A percentile compares a stretch with the other conserved stretches of the same genome.
Evolutionary conservation across 495 filamentous ascomycete genomes (phyloP).

Genomic region (Aspergillus asperescens): DNA sequence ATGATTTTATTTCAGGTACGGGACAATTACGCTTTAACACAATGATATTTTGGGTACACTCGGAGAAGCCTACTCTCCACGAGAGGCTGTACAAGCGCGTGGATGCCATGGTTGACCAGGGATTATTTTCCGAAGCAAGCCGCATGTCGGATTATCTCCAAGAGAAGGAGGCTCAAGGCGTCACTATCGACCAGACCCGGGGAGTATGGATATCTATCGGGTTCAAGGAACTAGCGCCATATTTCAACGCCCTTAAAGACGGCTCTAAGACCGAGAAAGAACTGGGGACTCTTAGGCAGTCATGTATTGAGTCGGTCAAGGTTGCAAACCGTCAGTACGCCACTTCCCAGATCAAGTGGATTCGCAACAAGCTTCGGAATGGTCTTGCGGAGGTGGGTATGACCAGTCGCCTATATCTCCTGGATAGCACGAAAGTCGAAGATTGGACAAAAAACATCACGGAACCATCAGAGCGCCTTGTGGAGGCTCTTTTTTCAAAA

Average conservation of each 20-base stretch:
- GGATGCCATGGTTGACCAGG: constrained; percentile 71
- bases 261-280: constrained; percentile 32
- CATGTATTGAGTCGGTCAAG: constrained; percentile 58
- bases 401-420: constrained; percentile 57
- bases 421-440: constrained; percentile 64
- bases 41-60: constrained; percentile 85
- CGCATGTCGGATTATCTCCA: constrained; percentile 53
- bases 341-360: constrained; percentile 76
- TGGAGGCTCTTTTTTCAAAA: constrained; percentile 52
- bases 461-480: constrained; percentile 56
- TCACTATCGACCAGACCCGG: constrained; percentile 58
- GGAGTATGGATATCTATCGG: constrained; percentile 97
- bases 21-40: constrained; percentile 49
- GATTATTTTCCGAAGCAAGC: constrained; percentile 65
- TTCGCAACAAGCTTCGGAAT: constrained; percentile 70
- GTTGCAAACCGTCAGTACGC: constrained; percentile 83
- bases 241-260: constrained; percentile 49
- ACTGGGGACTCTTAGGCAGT: constrained; percentile 35
- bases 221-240: constrained; percentile 80
- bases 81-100: constrained; percentile 70
- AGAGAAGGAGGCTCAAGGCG: constrained; percentile 42
- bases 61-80: constrained; percentile 59
- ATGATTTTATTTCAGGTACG: constrained; percentile 8
- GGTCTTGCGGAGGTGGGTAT: constrained; percentile 51
- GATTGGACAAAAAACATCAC: constrained; percentile 57